Percentiles rank a stretch among this genome's conserved stretches.
Evolutionary conservation across 2,329 filamentous ascomycete genomes (phyloP).

Genomic region (Hysterium pulicare): DNA sequence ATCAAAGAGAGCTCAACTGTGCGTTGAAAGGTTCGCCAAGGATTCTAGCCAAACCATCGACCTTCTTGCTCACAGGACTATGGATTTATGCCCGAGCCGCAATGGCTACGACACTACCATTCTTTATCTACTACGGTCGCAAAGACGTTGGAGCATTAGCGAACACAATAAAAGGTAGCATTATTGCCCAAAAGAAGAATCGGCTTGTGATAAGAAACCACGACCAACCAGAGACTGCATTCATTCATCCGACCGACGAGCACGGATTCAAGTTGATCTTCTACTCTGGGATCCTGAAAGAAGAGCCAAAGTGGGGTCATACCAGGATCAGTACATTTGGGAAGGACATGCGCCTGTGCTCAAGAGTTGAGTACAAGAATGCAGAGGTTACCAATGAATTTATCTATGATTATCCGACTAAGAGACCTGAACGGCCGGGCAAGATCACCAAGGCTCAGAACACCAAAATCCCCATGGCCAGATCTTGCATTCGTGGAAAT

Average conservation of each 20-base stretch:
- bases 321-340: slow-evolving; percentile 49
- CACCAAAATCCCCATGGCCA: slow-evolving; percentile 36
- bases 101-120: slow-evolving; percentile 45
- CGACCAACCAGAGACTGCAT: slow-evolving; percentile 50
- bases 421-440: slow-evolving; percentile 25
- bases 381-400: slow-evolving; percentile 46
- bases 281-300: slow-evolving; percentile 38
- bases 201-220: slow-evolving; percentile 47
- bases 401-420: slow-evolving; percentile 46
- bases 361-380: slow-evolving; percentile 45
- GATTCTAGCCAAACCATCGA: slow-evolving; percentile 35
- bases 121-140: slow-evolving; percentile 50
- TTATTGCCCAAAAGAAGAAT: slow-evolving; percentile 46
- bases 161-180: slow-evolving; percentile 49
- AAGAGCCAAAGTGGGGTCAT: slow-evolving; percentile 45
- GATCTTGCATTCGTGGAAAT: slow-evolving; percentile 47
- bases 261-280: slow-evolving; percentile 38
- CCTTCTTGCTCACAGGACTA: slow-evolving; percentile 43
- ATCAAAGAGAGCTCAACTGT: slow-evolving; percentile 49
- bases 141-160: slow-evolving; percentile 47
- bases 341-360: slow-evolving; percentile 43
- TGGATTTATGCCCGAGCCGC: slow-evolving; percentile 48
- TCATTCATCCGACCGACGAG: slow-evolving; percentile 38
- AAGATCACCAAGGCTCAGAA: slow-evolving; percentile 38
- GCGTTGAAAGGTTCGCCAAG: slow-evolving; percentile 36